Percentiles rank a stretch among this genome's conserved stretches.
These are phyloP conservation scores for Tanozyma kutaoensis DNA, from an alignment of 805 yeast genomes.

Conservation along the genomic window DNA sequence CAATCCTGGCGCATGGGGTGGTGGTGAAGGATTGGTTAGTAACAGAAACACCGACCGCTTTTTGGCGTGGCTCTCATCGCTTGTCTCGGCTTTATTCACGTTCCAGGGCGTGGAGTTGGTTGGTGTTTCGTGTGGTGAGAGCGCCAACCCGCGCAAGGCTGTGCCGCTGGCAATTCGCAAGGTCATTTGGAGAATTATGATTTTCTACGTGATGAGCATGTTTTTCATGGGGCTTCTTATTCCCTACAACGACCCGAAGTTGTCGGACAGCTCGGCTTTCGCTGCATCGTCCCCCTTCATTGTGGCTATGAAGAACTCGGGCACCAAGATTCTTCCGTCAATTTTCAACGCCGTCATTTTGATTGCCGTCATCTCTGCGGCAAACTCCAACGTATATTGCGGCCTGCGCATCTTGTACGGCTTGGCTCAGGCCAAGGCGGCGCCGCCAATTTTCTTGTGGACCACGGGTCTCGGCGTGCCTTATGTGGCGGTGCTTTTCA, in stretches of 20 bases:
- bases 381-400: slow-evolving; percentile 61
- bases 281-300: slow-evolving; percentile 57
- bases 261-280: slow-evolving; percentile 13
- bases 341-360: slow-evolving; percentile 64
- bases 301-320: slow-evolving; percentile 56
- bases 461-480: slow-evolving; percentile 46
- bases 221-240: slow-evolving; percentile 61
- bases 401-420: slow-evolving; percentile 58
- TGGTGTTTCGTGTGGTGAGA: slow-evolving; percentile 67
- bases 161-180: slow-evolving; percentile 64
- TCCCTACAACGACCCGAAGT: slow-evolving; percentile 49
- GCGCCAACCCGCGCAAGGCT: slow-evolving; percentile 52
- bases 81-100: slow-evolving; percentile 67
- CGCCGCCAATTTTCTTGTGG: slow-evolving; percentile 36
- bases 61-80: slow-evolving; percentile 56
- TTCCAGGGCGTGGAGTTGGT: slow-evolving; percentile 71
- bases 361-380: slow-evolving; percentile 62
- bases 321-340: slow-evolving; percentile 52
- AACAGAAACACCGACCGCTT: slow-evolving; percentile 42
- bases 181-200: slow-evolving; percentile 49
- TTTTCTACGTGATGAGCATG: slow-evolving; percentile 53
- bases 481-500: slow-evolving; percentile 37
- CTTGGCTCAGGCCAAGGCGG: slow-evolving; percentile 45
- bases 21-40: slow-evolving; percentile 28
- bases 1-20: slow-evolving; percentile 67